A percentile compares a stretch with the other conserved stretches of the same genome.
phyloP scores from a whole-genome alignment of 495 filamentous ascomycete species.

The Talaromyces adpressus region DNA sequence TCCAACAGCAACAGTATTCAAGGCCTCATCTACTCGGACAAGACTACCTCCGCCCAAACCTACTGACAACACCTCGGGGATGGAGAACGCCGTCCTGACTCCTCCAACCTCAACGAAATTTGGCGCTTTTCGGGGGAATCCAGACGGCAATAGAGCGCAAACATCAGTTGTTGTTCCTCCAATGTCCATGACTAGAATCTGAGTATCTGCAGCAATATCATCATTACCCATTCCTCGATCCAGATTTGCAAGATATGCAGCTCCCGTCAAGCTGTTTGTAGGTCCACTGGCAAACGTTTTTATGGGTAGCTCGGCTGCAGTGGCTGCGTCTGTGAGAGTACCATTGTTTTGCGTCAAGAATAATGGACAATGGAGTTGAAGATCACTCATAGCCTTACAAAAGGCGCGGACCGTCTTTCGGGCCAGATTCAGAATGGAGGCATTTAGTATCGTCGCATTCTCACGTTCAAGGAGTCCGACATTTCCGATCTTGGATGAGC shows the following conservation, averaged over 20 bases:
- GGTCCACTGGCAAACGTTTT: constrained; percentile 42
- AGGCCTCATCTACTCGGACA: constrained; percentile 28
- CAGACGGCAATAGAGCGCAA: constrained; percentile 42
- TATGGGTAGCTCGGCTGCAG: constrained; percentile 39
- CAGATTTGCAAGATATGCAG: constrained; percentile 28
- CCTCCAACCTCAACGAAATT: constrained; percentile 34
- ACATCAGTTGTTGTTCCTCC: constrained; percentile 53
- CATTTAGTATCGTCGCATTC: constrained; percentile 49
- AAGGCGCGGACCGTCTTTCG: constrained; percentile 38
- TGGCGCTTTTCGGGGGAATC: constrained; percentile 49
- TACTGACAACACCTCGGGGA: constrained; percentile 46
- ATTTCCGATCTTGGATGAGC: constrained; percentile 33
- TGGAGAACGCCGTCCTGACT: constrained; percentile 45
- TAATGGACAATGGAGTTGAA: constrained; percentile 36
- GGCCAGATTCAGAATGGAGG: constrained; percentile 37
- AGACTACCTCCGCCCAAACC: constrained; percentile 48
- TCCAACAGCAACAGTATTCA: constrained; percentile 33
- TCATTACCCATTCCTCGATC: constrained; percentile 8
- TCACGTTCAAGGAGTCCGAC: constrained; percentile 45
- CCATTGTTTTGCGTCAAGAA: constrained; percentile 50
- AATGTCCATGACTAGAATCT: constrained; percentile 15
- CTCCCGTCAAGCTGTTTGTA: constrained; percentile 46
- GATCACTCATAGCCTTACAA: constrained; percentile 29
- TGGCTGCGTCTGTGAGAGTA: constrained; percentile 36
- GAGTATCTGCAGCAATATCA: constrained; percentile 8